These are phyloP conservation scores for Oenanthe javanica DNA, from an alignment of 140 eudicot species.

Conservation along the genomic window DNA sequence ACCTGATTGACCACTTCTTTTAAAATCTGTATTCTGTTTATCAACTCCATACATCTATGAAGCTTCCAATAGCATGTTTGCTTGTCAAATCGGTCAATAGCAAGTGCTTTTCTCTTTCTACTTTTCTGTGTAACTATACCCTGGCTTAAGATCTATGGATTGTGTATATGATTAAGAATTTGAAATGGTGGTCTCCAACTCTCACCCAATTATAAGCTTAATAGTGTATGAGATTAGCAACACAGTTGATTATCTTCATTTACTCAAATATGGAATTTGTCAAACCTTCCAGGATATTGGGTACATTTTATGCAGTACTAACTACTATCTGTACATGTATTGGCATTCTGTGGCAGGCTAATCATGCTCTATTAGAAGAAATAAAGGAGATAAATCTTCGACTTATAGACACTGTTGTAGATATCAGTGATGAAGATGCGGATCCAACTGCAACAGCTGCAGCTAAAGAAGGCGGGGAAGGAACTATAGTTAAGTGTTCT, in stretches of 20 bases:
- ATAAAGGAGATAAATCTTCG: conserved; percentile 72
- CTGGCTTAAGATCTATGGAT: background rate
- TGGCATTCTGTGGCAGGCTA: conserved; percentile 39
- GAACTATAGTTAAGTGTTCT: conserved; percentile 79
- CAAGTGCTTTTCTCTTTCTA: background rate
- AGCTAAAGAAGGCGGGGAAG: conserved; percentile 73
- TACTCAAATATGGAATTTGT: background rate
- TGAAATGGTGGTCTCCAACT: background rate
- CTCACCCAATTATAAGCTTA: background rate
- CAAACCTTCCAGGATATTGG: background rate
- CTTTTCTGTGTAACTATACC: background rate
- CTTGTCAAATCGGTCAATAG: background rate
- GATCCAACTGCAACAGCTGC: conserved; percentile 62
- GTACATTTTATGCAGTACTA: background rate
- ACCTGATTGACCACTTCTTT: background rate
- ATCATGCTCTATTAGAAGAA: conserved; percentile 85
- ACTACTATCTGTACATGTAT: background rate
- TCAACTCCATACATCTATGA: background rate
- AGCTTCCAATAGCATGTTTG: background rate
- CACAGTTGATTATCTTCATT: background rate
- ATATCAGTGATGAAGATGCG: conserved; percentile 68
- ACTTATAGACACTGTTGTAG: conserved; percentile 83
- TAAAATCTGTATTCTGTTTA: background rate
- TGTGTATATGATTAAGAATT: background rate
- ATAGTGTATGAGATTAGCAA: background rate